A percentile compares a stretch with the other conserved stretches of the same genome.
Evolutionary conservation across 2,329 filamentous ascomycete genomes (phyloP).

Genomic region (Ceratocystis papillata): DNA sequence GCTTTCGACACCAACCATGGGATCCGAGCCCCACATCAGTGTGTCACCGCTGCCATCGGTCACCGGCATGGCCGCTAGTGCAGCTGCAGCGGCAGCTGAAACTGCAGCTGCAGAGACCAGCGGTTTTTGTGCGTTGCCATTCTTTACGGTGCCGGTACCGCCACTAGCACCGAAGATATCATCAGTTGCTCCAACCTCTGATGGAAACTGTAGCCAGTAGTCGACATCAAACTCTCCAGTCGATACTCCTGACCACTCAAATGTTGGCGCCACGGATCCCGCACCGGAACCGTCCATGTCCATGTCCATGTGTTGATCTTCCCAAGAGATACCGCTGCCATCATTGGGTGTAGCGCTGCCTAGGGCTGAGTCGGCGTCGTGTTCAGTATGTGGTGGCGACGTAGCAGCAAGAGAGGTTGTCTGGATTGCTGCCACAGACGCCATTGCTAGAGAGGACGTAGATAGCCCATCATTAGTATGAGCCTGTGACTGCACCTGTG

Average conservation of each 20-base stretch:
- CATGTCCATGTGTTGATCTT: constrained; percentile 34
- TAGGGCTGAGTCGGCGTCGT: constrained; percentile 33
- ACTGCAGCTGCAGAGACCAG: not conserved
- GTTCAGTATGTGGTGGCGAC: constrained; percentile 38
- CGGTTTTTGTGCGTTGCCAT: not conserved
- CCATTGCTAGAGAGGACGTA: constrained; percentile 10
- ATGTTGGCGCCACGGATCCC: constrained; percentile 35
- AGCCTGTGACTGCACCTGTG: not conserved
- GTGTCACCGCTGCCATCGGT: constrained; percentile 5
- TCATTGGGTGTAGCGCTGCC: constrained; percentile 37
- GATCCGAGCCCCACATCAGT: constrained; percentile 21
- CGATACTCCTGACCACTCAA: constrained; percentile 45
- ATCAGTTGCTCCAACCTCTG: constrained; percentile 37
- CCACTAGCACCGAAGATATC: constrained; percentile 33
- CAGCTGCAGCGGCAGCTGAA: constrained; percentile 1
- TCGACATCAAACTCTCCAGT: constrained; percentile 48
- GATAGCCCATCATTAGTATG: not conserved
- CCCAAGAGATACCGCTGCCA: constrained; percentile 34
- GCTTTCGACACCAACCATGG: not conserved
- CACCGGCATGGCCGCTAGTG: constrained; percentile 5
- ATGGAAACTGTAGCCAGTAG: constrained; percentile 49
- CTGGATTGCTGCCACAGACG: constrained; percentile 15
- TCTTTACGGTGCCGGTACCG: constrained; percentile 22
- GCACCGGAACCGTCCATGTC: constrained; percentile 29
- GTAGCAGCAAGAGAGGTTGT: constrained; percentile 17